Base-by-base conservation (phyloP, 139 green algal species). In the Deuterostichococcus epilithicus region DNA sequence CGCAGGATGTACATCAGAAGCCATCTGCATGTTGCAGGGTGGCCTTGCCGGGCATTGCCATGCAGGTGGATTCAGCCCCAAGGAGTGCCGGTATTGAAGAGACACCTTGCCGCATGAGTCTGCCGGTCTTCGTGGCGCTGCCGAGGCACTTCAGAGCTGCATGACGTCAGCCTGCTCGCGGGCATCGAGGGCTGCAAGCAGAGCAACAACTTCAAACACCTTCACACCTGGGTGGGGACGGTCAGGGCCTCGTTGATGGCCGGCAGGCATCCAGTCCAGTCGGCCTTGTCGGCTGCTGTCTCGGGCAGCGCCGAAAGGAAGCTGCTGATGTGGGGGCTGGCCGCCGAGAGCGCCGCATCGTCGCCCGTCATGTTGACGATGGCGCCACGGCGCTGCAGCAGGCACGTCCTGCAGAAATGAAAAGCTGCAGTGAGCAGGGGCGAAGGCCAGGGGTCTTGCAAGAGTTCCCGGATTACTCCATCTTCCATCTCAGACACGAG, bases 291-390 rank as follows among this genome's bases (percentile, higher is more conserved):
- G 1, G 47, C 74, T 34, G 77, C 77, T 18, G 68, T 39, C 33
- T 76, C 80, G 0, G 96, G 94, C 80, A 99, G 82, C 1, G 90
- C 80, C 15, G 75, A 66, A 79, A 98, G 87, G 79, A 99, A 93
- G n/a, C 80, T 86, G 22, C 76, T 37, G 10, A 98, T 78, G 28
- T 86, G 75, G 15, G 74, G 76, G n/a, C 80, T 18, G 22, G 86
- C 84, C 34, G 82, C 71, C n/a, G 74, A 42, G 74, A 99, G 86
- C 13, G 93, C 93, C 34, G 74, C 59, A 1, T 87, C 82, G 77
- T 99, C 96, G 5, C 80, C 96, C 0, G 96, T 99, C 66, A 99
- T 70, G 90, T 99, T 99, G 60, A 99, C 87, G 20, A 97, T 78
- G 23, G 88, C 83, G 22, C 93, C 95, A 20, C 82, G 78, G n/a